Evolutionary conservation across 2,329 filamentous ascomycete species (phyloP), one percentile per base, ranked within the genome.

Genomic region (Lasiodiplodia hormozganensis): DNA sequence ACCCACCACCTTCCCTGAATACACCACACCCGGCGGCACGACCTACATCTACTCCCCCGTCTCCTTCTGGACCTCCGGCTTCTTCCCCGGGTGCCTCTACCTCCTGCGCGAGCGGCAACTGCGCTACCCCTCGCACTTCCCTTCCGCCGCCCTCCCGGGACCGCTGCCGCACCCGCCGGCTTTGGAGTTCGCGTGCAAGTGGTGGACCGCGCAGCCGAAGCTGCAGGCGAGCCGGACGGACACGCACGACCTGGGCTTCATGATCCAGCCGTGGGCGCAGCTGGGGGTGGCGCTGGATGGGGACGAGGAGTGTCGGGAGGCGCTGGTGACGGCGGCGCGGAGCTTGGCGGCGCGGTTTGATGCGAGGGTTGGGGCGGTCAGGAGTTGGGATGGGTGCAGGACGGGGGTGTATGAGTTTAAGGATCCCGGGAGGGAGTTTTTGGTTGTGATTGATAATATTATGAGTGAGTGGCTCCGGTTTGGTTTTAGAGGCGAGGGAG

Each of bases 1-100:
- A 34, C 75, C 71, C 25, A 68, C 64, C 40, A 58, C 75, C 2
- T 80, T 76, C 69, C 79, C 80, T 1, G 80, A 82, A 69, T 80
- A 81, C 69, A 81, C 79, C 11, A 73, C 78, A 31, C 78, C 79
- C n/a, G 76, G 75, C 10, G 73, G 75, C 0, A 75, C 72, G 0
- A 73, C 71, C 16, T 85, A 84, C 68, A 76, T 80, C 21, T 80
- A 83, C 66, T 75, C 81, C 14, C 75, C 78, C 34, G 73, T 78
- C 0, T 76, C 80, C 11, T 84, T 84, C 68, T 85, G 83, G 83
- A 85, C 82, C 0, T 83, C 79, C 2, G 83, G 83, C 0, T 85
- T 85, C 76, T 85, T 85, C 66, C 83, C 82, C 0, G 83, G 83
- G 0, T 78, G 76, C 3, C 70, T 85, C 2, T 83, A 84, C 66